phyloP scores from a whole-genome alignment of 2,329 filamentous ascomycete species.

The Scytalidium sp. region DNA sequence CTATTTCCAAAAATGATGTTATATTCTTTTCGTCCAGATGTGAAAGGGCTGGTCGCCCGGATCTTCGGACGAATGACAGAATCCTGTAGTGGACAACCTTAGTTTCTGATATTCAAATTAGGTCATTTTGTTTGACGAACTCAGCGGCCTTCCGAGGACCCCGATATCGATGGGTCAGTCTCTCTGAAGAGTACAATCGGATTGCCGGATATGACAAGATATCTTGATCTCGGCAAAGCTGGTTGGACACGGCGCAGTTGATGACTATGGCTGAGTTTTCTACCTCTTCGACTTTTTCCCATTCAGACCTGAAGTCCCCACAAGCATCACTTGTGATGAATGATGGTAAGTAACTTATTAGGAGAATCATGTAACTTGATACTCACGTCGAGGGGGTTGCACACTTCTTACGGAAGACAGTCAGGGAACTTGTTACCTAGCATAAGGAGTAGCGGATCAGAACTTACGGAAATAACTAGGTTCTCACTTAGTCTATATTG shows the following conservation, averaged over 20 bases:
- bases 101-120: conserved; percentile 19
- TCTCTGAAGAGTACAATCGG: conserved; percentile 36
- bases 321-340: no score
- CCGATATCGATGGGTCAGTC: conserved; percentile 36
- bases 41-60: conserved; percentile 25
- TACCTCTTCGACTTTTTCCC: conserved; percentile 15
- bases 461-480: no score
- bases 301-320: no score
- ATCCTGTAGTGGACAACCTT: conserved; percentile 19
- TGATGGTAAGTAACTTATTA: no score
- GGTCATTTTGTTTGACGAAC: no score
- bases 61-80: conserved; percentile 25
- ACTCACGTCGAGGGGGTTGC: no score
- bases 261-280: conserved; percentile 30
- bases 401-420: no score
- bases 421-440: no score
- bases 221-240: conserved; percentile 38
- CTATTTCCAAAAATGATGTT: conserved; percentile 31
- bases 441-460: no score
- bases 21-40: conserved; percentile 24
- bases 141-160: conserved; percentile 37
- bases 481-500: no score
- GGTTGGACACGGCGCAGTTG: conserved; percentile 34
- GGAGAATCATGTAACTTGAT: no score
- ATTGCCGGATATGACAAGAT: conserved; percentile 46